These are phyloP conservation scores for Acorus calamus DNA, from an alignment of 106 monocot genomes.

Conservation along the genomic window DNA sequence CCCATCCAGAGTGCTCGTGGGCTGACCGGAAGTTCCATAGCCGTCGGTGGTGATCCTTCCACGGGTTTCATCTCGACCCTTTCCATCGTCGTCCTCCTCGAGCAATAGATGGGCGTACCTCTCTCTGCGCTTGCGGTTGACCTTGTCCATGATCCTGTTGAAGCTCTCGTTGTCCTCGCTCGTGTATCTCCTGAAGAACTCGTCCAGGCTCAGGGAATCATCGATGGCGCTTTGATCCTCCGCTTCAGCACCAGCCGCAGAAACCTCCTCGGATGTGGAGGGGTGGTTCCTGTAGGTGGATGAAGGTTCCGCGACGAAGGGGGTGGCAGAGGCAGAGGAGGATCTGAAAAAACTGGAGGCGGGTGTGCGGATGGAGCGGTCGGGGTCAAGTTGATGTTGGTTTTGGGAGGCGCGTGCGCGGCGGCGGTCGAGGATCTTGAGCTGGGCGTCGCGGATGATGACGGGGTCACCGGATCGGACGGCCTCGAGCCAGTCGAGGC, in stretches of 20 bases:
- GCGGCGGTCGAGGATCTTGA: constrained; percentile 93
- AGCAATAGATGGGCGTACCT: constrained; percentile 55
- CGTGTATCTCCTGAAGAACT: constrained; percentile 69
- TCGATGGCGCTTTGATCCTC: constrained; percentile 18
- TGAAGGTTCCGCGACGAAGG: constrained; percentile 32
- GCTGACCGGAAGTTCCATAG: constrained; percentile 81
- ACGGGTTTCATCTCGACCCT: constrained; percentile 23
- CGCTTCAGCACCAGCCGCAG: no score
- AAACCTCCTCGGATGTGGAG: no score
- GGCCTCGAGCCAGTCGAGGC: constrained; percentile 87
- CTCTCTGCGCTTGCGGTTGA: constrained; percentile 65
- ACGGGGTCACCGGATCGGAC: constrained; percentile 69
- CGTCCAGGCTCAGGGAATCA: constrained; percentile 42
- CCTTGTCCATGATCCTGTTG: constrained; percentile 76
- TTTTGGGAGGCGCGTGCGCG: constrained; percentile 7
- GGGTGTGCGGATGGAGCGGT: constrained; percentile 17
- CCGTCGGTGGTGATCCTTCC: constrained; percentile 77
- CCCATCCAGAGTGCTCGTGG: constrained; percentile 50
- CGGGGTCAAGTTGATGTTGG: constrained; percentile 4
- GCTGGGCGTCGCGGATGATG: constrained; percentile 80
- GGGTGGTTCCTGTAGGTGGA: background rate
- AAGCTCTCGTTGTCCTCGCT: constrained; percentile 98
- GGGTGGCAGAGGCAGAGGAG: constrained; percentile 34
- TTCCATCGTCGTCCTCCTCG: constrained; percentile 18
- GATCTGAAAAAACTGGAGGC: constrained; percentile 15